Conservation (phyloP, 768 basidiomycete genomes). For the Boletales sp. region DNA sequence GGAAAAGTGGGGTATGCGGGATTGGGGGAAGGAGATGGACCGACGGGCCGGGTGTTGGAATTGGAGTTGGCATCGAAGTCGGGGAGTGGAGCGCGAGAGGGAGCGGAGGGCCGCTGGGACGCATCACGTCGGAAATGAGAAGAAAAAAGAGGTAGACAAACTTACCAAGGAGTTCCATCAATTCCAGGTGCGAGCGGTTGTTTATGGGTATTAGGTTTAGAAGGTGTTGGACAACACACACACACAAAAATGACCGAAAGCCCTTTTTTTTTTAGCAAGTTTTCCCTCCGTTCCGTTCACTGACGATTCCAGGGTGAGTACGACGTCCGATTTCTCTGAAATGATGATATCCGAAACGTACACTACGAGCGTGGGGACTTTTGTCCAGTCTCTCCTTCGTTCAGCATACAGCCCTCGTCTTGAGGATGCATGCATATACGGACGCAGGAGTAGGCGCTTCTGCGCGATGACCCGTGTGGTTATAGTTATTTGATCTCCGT, state of each 20-base stretch:
- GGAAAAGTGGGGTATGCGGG: background rate
- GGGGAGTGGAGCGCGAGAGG: constrained; percentile 5
- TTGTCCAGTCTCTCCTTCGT: constrained; percentile 33
- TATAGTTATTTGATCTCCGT: constrained; percentile 34
- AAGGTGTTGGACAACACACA: constrained; percentile 23
- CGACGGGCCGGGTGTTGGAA: constrained; percentile 6
- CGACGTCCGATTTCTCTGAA: background rate
- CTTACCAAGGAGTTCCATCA: constrained; percentile 14
- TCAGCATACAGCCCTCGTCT: constrained; percentile 32
- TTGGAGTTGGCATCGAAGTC: background rate
- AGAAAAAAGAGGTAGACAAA: background rate
- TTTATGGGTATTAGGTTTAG: constrained; percentile 23
- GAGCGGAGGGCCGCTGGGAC: too few species aligned
- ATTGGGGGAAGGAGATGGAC: constrained; percentile 3
- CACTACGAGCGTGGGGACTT: constrained; percentile 31
- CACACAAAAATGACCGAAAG: constrained; percentile 8
- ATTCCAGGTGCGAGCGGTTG: constrained; percentile 14
- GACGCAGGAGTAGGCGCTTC: constrained; percentile 34
- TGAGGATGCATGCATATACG: constrained; percentile 34
- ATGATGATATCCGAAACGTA: constrained; percentile 30
- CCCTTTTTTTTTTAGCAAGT: background rate
- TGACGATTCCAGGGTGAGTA: constrained; percentile 13
- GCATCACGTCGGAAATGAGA: too few species aligned
- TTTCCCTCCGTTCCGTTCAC: too few species aligned
- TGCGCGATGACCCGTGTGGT: constrained; percentile 31